phyloP scores from a whole-genome alignment of 1,284 basidiomycete genomes.

The Ustilago shanxiensis region DNA sequence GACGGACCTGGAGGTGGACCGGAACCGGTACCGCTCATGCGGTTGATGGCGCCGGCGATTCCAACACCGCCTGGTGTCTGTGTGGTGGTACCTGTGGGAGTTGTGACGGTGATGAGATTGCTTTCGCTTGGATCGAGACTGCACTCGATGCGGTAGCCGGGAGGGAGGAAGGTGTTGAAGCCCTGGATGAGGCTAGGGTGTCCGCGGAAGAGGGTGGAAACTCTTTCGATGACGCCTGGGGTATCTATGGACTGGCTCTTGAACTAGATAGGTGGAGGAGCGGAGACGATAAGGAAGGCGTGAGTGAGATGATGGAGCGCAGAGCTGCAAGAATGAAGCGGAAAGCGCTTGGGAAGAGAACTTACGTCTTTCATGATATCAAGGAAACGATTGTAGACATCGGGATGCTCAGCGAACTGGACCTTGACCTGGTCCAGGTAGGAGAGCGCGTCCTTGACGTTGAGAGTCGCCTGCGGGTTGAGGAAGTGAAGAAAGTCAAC shows the following conservation, averaged over 20 bases:
- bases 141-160: constrained; percentile 96
- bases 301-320: constrained; percentile 4
- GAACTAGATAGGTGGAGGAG: constrained; percentile 47
- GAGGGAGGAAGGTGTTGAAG: constrained; percentile 98
- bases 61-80: constrained; percentile 72
- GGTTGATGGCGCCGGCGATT: constrained; percentile 62
- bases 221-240: constrained; percentile 96
- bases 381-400: constrained; percentile 96
- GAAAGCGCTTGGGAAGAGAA: constrained; percentile 4
- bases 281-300: neutral
- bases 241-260: constrained; percentile 82
- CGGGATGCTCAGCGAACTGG: constrained; percentile 88
- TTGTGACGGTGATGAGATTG: constrained; percentile 92
- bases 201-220: constrained; percentile 93
- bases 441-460: constrained; percentile 87
- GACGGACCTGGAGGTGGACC: constrained; percentile 32
- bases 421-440: constrained; percentile 95
- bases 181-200: constrained; percentile 95
- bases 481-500: neutral
- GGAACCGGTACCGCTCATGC: constrained; percentile 60
- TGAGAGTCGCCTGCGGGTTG: constrained; percentile 65
- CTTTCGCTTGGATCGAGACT: constrained; percentile 75
- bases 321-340: neutral
- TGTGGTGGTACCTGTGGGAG: constrained; percentile 83
- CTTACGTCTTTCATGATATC: constrained; percentile 95